Evolutionary conservation across 1,139 yeast species (phyloP).

Genomic region (Yamadazyma buinensis): DNA sequence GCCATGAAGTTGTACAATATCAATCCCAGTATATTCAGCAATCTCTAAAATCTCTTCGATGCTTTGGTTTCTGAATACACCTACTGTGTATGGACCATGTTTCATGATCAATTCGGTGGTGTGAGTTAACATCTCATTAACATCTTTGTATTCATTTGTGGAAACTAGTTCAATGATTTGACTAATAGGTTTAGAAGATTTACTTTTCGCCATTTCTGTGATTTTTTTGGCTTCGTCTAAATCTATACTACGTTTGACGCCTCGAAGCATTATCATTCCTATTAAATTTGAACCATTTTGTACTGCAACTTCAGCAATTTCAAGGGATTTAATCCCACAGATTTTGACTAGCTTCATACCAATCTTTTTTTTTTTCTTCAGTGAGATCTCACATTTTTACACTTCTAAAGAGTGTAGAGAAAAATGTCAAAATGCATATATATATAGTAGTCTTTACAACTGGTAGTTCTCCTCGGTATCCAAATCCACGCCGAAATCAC

Average conservation of each 20-base stretch:
- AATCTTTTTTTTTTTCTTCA: too few relatives aligned
- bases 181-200: conserved; percentile 18
- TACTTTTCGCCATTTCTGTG: conserved; percentile 28
- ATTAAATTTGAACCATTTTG: conserved; percentile 68
- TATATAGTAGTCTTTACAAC: too few relatives aligned
- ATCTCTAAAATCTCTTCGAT: conserved; percentile 53
- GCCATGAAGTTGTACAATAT: conserved; percentile 88
- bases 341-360: conserved; percentile 57
- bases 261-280: conserved; percentile 87
- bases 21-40: conserved; percentile 52
- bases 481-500: conserved; percentile 85
- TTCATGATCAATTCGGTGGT: conserved; percentile 28
- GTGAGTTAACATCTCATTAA: conserved; percentile 32
- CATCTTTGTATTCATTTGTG: conserved; percentile 13
- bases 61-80: conserved; percentile 85
- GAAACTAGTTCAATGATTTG: conserved; percentile 19
- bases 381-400: too few relatives aligned
- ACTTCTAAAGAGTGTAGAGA: too few relatives aligned
- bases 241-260: conserved; percentile 67
- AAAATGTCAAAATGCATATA: too few relatives aligned
- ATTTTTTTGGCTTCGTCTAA: conserved; percentile 52
- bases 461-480: conserved; percentile 47
- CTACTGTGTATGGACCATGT: conserved; percentile 75
- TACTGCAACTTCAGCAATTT: conserved; percentile 69
- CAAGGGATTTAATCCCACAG: conserved; percentile 71